Percentiles rank a stretch among this genome's conserved stretches.
Conservation (phyloP, 2,329 filamentous ascomycete genomes). For the Fusarium mangiferae region DNA sequence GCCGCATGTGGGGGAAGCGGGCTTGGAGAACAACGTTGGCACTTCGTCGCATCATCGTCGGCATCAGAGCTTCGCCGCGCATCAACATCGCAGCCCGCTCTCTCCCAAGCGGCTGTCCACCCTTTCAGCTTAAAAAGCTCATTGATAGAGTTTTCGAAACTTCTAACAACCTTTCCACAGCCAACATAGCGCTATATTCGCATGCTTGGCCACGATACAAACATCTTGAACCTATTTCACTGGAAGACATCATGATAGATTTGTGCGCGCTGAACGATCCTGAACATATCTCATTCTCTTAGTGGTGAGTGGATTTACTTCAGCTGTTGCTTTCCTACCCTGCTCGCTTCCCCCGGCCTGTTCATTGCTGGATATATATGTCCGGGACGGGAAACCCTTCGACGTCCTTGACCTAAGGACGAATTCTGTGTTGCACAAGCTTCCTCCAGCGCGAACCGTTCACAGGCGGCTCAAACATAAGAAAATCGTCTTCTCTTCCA, state of each 20-base stretch:
- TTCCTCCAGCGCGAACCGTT: neutral
- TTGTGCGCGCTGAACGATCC: constrained; percentile 49
- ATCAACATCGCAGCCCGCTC: constrained; percentile 33
- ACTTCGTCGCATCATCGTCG: constrained; percentile 46
- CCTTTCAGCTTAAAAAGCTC: constrained; percentile 11
- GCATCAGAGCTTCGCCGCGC: constrained; percentile 42
- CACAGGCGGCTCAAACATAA: too few species aligned
- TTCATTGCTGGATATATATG: neutral
- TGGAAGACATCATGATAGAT: constrained; percentile 56
- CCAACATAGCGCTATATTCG: constrained; percentile 29
- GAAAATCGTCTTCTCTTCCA: neutral
- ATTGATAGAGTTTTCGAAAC: constrained; percentile 18
- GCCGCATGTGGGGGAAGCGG: constrained; percentile 37
- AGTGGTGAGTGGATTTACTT: constrained; percentile 51
- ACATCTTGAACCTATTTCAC: constrained; percentile 36
- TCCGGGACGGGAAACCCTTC: neutral
- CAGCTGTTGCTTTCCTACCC: constrained; percentile 1
- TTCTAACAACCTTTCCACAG: constrained; percentile 7
- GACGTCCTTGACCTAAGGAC: neutral
- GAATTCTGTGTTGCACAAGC: neutral
- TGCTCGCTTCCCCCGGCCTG: neutral
- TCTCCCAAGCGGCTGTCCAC: constrained; percentile 22
- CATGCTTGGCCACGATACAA: constrained; percentile 41
- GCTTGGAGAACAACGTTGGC: constrained; percentile 42
- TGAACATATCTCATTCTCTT: constrained; percentile 50